Conservation (phyloP, 441 rosid species). For the Mallotus repandus region DNA sequence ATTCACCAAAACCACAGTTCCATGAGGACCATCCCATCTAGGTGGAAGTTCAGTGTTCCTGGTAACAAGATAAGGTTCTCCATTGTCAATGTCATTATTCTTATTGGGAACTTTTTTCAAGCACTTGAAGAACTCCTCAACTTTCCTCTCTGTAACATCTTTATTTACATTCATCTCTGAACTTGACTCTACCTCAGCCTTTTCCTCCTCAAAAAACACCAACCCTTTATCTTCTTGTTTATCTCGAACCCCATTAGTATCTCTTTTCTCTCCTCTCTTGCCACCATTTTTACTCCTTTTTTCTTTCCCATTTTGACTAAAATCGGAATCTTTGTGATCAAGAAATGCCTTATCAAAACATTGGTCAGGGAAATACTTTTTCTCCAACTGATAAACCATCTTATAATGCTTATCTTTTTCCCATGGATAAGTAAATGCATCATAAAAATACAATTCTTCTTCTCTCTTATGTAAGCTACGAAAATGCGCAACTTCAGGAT, state of each 20-base stretch:
- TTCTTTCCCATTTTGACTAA: slow-evolving; percentile 30
- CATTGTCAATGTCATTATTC: slow-evolving; percentile 46
- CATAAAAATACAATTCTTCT: slow-evolving; percentile 81
- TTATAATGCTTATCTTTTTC: slow-evolving; percentile 94
- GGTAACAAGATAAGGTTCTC: slow-evolving; percentile 71
- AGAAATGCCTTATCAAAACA: slow-evolving; percentile 87
- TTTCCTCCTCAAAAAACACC: slow-evolving; percentile 62
- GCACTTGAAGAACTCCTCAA: slow-evolving; percentile 78
- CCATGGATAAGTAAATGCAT: slow-evolving; percentile 90
- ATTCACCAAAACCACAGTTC: slow-evolving; percentile 82
- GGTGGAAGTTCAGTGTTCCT: slow-evolving; percentile 87
- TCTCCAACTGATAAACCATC: slow-evolving; percentile 94
- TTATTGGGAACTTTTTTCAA: slow-evolving; percentile 70
- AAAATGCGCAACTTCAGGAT: slow-evolving; percentile 78
- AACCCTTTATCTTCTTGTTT: slow-evolving; percentile 40
- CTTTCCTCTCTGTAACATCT: slow-evolving; percentile 72
- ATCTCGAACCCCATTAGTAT: slow-evolving; percentile 26
- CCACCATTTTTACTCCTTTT: slow-evolving; percentile 26
- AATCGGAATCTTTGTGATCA: slow-evolving; percentile 52
- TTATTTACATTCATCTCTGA: slow-evolving; percentile 28
- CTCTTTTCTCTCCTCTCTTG: slow-evolving; percentile 33
- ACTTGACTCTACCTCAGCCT: slow-evolving; percentile 21
- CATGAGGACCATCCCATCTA: slow-evolving; percentile 80
- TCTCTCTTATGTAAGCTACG: slow-evolving; percentile 83
- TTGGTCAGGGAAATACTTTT: slow-evolving; percentile 92